Evolutionary conservation across 1,284 basidiomycete genomes (phyloP), one percentile per base, ranked within the genome.

Genomic region (Puccinia horiana): DNA sequence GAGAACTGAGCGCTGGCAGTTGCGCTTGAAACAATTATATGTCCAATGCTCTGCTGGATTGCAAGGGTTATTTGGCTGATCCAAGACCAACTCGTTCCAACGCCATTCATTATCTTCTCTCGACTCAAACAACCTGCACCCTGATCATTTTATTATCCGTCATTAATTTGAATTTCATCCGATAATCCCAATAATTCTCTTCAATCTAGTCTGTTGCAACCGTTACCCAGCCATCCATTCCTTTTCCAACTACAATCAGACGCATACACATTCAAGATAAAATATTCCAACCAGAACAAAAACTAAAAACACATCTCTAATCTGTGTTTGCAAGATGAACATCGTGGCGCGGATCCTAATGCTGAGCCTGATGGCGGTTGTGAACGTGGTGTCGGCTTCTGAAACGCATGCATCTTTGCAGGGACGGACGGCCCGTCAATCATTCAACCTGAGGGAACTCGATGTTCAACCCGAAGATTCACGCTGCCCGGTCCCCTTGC

Each of bases 371-470:
- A 16, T 29, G 40, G 42, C 23, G 12, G 9, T 47, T 11, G 8
- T 29, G 37, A 47, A 42, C 65, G 37, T 69, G 37, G 35, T 40
- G 2, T 47, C 42, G 40, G 65, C 26, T 4, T 69, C 65, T 23
- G n/a, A 26, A 47, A 8, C 26, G 20, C 29, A 18, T 23, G 16
- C 49, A 47, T 73, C 70, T 0, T 29, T 73, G 5, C n/a, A 9
- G 32, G 49, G 20, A 35, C 35, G 49, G 49, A 37, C 70, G 47
- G 16, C 23, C n/a, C 70, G 70, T 32, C 47, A 73, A 23, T 73
- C 70, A 16, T 73, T 73, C 16, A 52, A 73, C 35, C 70, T 73
- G 65, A 44, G 42, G 65, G 42, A 29, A 44, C 2, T 69, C n/a
- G 40, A 44, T 5, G 42, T 47, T 69, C n/a, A 12, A 47, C 9